These are phyloP conservation scores for Lichtheimia ramosa DNA, from an alignment of 371 early-diverging fungal genomes.

Conservation along the genomic window DNA sequence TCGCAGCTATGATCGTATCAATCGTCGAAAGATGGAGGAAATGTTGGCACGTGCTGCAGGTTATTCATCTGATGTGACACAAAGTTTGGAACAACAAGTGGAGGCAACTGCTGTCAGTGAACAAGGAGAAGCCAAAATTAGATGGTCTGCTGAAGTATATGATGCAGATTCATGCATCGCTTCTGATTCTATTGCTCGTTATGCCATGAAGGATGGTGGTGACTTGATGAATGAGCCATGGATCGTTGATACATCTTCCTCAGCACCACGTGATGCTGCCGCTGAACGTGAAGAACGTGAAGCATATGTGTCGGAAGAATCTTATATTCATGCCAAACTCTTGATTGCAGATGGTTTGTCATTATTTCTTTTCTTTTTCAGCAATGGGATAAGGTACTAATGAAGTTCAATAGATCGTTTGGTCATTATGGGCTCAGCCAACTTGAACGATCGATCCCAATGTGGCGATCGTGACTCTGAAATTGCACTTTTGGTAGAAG, in stretches of 20 bases:
- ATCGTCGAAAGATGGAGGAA: slow-evolving; percentile 35
- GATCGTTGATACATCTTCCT: slow-evolving; percentile 14
- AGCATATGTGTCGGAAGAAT: slow-evolving; percentile 78
- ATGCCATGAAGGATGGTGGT: slow-evolving; percentile 25
- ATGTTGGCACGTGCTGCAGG: slow-evolving; percentile 37
- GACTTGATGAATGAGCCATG: slow-evolving; percentile 19
- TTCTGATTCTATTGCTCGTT: slow-evolving; percentile 21
- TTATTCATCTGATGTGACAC: slow-evolving; percentile 23
- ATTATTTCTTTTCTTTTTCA: too few relatives aligned
- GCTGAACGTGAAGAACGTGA: slow-evolving; percentile 33
- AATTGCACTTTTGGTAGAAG: slow-evolving; percentile 82
- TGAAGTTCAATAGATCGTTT: slow-evolving; percentile 50
- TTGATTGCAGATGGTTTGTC: slow-evolving; percentile 83
- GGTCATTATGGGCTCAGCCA: slow-evolving; percentile 89
- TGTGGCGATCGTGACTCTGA: slow-evolving; percentile 92
- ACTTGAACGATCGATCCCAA: slow-evolving; percentile 92
- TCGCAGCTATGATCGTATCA: slow-evolving; percentile 67
- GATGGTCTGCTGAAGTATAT: slow-evolving; percentile 10
- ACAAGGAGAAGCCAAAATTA: slow-evolving; percentile 9
- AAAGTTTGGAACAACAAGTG: slow-evolving; percentile 29
- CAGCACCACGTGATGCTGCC: slow-evolving; percentile 6
- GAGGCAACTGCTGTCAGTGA: slow-evolving; percentile 32
- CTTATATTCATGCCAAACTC: slow-evolving; percentile 92
- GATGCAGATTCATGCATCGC: slow-evolving; percentile 35
- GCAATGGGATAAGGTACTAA: too few relatives aligned